A percentile compares a stretch with the other conserved stretches of the same genome.
Evolutionary conservation across 2,329 filamentous ascomycete species (phyloP).

Genomic region (Verticillium klebahnii): DNA sequence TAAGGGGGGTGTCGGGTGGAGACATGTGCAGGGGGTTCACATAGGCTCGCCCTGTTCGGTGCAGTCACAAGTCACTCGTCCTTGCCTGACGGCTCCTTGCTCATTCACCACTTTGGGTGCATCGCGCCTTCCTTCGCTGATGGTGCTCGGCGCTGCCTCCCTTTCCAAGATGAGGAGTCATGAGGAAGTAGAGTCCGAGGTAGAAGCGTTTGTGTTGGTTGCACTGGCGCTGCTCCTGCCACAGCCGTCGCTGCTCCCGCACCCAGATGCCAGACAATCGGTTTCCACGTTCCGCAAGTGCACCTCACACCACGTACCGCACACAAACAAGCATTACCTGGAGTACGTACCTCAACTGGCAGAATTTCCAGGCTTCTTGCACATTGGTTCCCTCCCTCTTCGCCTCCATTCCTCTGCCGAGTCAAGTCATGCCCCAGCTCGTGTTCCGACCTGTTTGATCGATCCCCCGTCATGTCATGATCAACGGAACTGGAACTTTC

Average conservation of each 20-base stretch:
- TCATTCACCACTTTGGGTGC: not conserved
- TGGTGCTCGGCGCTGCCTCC: not conserved
- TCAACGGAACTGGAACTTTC: not conserved
- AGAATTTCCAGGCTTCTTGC: not conserved
- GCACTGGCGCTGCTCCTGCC: not conserved
- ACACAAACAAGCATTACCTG: too few species aligned
- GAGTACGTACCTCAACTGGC: not conserved
- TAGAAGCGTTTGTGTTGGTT: too few species aligned
- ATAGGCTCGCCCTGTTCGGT: not conserved
- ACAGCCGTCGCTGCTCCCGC: not conserved
- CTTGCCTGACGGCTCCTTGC: not conserved
- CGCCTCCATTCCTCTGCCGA: not conserved
- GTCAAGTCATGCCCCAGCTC: not conserved
- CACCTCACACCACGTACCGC: too few species aligned
- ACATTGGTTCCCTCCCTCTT: not conserved
- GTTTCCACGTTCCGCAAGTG: not conserved
- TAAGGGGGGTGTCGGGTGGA: not conserved
- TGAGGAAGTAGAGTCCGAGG: too few species aligned
- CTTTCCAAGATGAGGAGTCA: not conserved
- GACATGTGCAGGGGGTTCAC: not conserved
- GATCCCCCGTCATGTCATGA: not conserved
- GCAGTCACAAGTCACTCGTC: not conserved
- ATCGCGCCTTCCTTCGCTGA: not conserved
- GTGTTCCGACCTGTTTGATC: not conserved
- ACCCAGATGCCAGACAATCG: not conserved